Evolutionary conservation across 768 basidiomycete genomes (phyloP).

Genomic region (Suillus decipiens): DNA sequence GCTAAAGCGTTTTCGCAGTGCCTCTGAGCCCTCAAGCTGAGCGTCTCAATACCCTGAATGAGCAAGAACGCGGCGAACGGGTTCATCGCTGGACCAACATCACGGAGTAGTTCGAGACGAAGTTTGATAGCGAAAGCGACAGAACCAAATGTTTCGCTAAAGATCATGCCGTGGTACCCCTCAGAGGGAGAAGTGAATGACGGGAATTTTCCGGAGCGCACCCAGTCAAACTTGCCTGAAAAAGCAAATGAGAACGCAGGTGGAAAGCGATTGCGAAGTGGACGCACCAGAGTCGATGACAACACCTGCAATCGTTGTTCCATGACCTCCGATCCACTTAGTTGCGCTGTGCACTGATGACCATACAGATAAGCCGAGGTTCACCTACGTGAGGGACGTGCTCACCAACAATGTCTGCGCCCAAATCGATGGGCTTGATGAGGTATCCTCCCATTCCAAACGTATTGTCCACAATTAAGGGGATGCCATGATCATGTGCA

Average conservation of each 20-base stretch:
- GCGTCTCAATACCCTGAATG: constrained; percentile 62
- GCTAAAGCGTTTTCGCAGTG: constrained; percentile 59
- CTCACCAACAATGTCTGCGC: constrained; percentile 55
- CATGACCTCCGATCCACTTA: constrained; percentile 70
- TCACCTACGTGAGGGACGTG: not conserved
- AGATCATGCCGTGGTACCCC: constrained; percentile 56
- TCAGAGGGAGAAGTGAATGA: constrained; percentile 56
- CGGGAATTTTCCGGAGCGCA: constrained; percentile 53
- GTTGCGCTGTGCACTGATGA: constrained; percentile 54
- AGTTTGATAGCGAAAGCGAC: constrained; percentile 53
- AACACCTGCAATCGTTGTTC: constrained; percentile 68
- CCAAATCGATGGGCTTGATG: constrained; percentile 53
- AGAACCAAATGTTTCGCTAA: constrained; percentile 52
- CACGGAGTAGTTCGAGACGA: constrained; percentile 53
- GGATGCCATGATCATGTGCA: constrained; percentile 61
- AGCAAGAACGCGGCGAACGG: constrained; percentile 62
- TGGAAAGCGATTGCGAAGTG: constrained; percentile 5
- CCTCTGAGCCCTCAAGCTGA: constrained; percentile 57
- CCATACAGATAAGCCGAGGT: not conserved
- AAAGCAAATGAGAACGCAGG: constrained; percentile 6
- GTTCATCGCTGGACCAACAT: constrained; percentile 53
- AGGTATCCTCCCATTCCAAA: constrained; percentile 65
- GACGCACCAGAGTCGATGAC: constrained; percentile 56
- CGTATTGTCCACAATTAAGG: constrained; percentile 67
- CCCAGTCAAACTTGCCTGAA: constrained; percentile 59